These are phyloP conservation scores for Sporothrix sp. DNA, from an alignment of 2,329 filamentous ascomycete species.

Conservation along the genomic window DNA sequence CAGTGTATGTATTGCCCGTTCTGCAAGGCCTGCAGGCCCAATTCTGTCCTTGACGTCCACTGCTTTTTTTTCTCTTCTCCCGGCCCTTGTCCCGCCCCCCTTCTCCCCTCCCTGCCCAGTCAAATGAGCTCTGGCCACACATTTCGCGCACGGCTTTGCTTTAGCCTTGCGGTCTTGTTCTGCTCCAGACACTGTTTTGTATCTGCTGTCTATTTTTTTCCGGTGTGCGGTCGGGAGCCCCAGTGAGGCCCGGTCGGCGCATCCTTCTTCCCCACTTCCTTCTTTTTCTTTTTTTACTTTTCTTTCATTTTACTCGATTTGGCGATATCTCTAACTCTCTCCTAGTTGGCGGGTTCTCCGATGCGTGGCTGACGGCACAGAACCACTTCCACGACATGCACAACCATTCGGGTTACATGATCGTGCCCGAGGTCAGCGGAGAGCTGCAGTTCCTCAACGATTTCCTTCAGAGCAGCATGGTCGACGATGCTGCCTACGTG, in stretches of 20 bases:
- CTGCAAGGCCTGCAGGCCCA: neutral
- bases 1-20: slow-evolving; percentile 50
- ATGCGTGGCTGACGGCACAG: slow-evolving; percentile 70
- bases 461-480: slow-evolving; percentile 82
- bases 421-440: slow-evolving; percentile 82
- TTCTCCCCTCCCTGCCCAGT: neutral
- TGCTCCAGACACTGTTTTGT: neutral
- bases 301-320: slow-evolving; percentile 54
- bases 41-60: neutral
- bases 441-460: slow-evolving; percentile 97
- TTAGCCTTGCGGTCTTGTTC: no score
- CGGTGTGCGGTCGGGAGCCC: no score
- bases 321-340: neutral
- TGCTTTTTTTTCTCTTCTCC: slow-evolving; percentile 3
- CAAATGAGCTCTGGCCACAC: neutral
- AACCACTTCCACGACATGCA: slow-evolving; percentile 92
- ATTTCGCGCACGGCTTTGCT: no score
- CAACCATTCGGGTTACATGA: slow-evolving; percentile 89
- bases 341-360: slow-evolving; percentile 67
- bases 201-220: neutral
- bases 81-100: neutral
- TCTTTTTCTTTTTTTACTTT: no score
- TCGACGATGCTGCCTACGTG: slow-evolving; percentile 70
- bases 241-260: no score
- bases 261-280: no score